phyloP scores from a whole-genome alignment of 306 rosid species.

The Sechiopsis laciniata region DNA sequence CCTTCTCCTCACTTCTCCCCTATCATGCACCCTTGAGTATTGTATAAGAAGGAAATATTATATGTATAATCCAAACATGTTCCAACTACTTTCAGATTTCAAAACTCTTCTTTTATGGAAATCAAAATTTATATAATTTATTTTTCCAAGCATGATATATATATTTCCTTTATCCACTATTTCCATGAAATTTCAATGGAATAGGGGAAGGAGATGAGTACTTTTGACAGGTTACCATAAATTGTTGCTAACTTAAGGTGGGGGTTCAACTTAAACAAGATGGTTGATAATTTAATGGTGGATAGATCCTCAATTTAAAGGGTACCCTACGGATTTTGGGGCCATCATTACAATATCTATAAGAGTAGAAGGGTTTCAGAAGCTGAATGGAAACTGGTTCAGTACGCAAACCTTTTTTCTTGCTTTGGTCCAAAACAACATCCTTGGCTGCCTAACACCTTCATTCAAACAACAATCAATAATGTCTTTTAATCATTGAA shows the following conservation, averaged over 20 bases:
- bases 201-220: too few relatives aligned
- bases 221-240: too few relatives aligned
- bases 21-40: too few relatives aligned
- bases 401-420: slow-evolving; percentile 15
- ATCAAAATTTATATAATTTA: not conserved
- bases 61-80: not conserved
- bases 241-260: not conserved
- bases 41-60: too few relatives aligned
- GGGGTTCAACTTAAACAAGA: slow-evolving; percentile 4
- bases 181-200: too few relatives aligned
- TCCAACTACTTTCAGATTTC: not conserved
- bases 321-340: slow-evolving; percentile 43
- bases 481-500: slow-evolving; percentile 9
- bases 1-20: too few relatives aligned
- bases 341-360: slow-evolving; percentile 75
- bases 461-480: slow-evolving; percentile 20
- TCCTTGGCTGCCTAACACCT: slow-evolving; percentile 20
- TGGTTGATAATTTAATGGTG: not conserved
- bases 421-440: slow-evolving; percentile 20
- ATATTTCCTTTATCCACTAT: too few relatives aligned
- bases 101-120: not conserved
- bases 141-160: not conserved
- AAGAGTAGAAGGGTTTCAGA: slow-evolving; percentile 22
- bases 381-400: slow-evolving; percentile 15
- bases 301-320: slow-evolving; percentile 32